Evolutionary conservation across 1,139 yeast genomes (phyloP).

Genomic region (Ogataea hybrid): DNA sequence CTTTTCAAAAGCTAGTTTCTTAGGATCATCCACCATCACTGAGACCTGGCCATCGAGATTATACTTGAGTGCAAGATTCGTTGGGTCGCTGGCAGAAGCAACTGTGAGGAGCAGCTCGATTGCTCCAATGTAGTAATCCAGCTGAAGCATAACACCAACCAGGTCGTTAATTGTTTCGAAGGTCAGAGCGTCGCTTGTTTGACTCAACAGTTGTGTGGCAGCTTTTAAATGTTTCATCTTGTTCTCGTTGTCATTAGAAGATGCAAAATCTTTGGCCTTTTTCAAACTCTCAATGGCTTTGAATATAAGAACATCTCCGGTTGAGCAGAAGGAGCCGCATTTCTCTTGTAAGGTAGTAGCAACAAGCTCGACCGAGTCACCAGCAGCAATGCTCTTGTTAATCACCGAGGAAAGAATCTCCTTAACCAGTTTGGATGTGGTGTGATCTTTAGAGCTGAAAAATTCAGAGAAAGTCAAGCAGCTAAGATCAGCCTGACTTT

Average conservation of each 20-base stretch:
- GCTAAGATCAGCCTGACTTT: constrained; percentile 66
- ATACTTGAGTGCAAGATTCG: constrained; percentile 54
- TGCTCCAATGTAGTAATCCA: constrained; percentile 82
- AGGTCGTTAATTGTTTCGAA: constrained; percentile 82
- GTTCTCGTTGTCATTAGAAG: constrained; percentile 66
- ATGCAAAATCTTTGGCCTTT: constrained; percentile 75
- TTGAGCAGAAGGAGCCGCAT: constrained; percentile 93
- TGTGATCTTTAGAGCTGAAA: constrained; percentile 60
- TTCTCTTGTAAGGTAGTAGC: constrained; percentile 87
- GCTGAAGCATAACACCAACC: constrained; percentile 69
- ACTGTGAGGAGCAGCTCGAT: constrained; percentile 78
- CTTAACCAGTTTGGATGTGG: constrained; percentile 69
- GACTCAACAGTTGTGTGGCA: constrained; percentile 74
- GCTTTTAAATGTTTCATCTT: constrained; percentile 67
- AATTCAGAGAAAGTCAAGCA: constrained; percentile 70
- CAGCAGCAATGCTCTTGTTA: constrained; percentile 82
- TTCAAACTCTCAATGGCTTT: constrained; percentile 92
- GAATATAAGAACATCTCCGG: constrained; percentile 90
- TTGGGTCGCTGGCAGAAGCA: constrained; percentile 66
- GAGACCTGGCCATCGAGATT: constrained; percentile 47
- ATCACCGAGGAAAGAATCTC: constrained; percentile 88
- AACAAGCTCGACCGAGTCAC: constrained; percentile 90
- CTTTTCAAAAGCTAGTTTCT: constrained; percentile 25
- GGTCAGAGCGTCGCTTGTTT: constrained; percentile 69
- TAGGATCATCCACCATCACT: constrained; percentile 26